These are phyloP conservation scores for Toxicodendron radicans DNA, from an alignment of 345 rosid species.

Conservation along the genomic window DNA sequence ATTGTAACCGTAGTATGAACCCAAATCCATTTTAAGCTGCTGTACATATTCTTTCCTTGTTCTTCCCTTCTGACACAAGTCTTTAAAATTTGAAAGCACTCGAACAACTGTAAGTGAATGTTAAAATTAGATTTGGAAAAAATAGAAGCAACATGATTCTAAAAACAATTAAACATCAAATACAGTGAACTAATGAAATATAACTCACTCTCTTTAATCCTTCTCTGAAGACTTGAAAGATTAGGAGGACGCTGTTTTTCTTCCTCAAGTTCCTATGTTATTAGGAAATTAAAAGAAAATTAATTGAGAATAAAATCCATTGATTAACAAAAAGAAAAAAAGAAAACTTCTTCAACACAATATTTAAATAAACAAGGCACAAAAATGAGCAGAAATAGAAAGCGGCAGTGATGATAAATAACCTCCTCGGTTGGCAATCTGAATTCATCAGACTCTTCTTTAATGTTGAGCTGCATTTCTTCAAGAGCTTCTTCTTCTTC, in stretches of 20 bases:
- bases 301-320: neutral
- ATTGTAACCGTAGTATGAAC: slow-evolving; percentile 88
- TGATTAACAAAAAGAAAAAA: neutral
- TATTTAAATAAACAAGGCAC: neutral
- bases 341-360: neutral
- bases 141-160: neutral
- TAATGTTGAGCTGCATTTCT: slow-evolving; percentile 53
- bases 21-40: slow-evolving; percentile 74
- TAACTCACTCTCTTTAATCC: slow-evolving; percentile 80
- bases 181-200: slow-evolving; percentile 12
- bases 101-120: slow-evolving; percentile 60
- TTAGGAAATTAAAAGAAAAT: slow-evolving; percentile 11
- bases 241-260: slow-evolving; percentile 78
- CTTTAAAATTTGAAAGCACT: slow-evolving; percentile 71
- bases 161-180: slow-evolving; percentile 3
- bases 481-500: slow-evolving; percentile 54
- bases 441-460: slow-evolving; percentile 74
- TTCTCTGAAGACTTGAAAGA: slow-evolving; percentile 64
- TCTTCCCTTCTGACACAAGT: slow-evolving; percentile 61
- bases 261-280: slow-evolving; percentile 72
- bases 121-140: slow-evolving; percentile 11
- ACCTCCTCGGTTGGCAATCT: slow-evolving; percentile 88
- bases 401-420: neutral
- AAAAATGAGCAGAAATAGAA: slow-evolving; percentile 11
- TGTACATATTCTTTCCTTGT: slow-evolving; percentile 65